phyloP scores from a whole-genome alignment of 345 rosid species.

The Gossypioides kirkii region DNA sequence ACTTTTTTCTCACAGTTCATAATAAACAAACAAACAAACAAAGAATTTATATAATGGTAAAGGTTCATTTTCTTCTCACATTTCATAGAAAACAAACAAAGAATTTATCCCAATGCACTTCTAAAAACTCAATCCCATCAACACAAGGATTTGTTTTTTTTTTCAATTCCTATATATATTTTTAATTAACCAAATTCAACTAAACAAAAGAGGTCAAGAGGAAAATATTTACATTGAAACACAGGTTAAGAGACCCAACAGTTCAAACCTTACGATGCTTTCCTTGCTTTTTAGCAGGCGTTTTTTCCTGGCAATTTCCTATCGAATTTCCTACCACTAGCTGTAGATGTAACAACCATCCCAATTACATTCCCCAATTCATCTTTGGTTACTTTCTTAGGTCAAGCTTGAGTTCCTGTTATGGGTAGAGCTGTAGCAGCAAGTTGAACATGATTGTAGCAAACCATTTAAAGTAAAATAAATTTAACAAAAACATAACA shows the following conservation, averaged over 20 bases:
- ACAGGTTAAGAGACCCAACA: not conserved
- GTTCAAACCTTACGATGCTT: conserved; percentile 75
- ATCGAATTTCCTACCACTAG: conserved; percentile 95
- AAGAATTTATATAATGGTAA: too few species aligned
- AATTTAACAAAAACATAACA: not conserved
- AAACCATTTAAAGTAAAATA: not conserved
- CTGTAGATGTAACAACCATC: conserved; percentile 83
- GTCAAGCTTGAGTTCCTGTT: conserved; percentile 64
- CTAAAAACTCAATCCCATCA: too few species aligned
- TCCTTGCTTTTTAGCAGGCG: conserved; percentile 66
- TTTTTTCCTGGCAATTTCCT: conserved; percentile 81
- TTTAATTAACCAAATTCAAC: too few species aligned
- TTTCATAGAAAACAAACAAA: too few species aligned
- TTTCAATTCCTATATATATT: too few species aligned
- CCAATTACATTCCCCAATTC: conserved; percentile 81
- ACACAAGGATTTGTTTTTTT: too few species aligned
- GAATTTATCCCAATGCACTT: too few species aligned
- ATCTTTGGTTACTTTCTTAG: conserved; percentile 64
- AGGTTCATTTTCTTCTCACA: too few species aligned
- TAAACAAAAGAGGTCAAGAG: conserved; percentile 24
- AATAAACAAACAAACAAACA: too few species aligned
- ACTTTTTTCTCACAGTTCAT: too few species aligned
- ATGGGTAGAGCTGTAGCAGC: conserved; percentile 88
- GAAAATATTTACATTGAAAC: not conserved
- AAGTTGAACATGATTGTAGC: conserved; percentile 75